Evolutionary conservation across 306 rosid genomes (phyloP).

Genomic region (Vigna angularis): DNA sequence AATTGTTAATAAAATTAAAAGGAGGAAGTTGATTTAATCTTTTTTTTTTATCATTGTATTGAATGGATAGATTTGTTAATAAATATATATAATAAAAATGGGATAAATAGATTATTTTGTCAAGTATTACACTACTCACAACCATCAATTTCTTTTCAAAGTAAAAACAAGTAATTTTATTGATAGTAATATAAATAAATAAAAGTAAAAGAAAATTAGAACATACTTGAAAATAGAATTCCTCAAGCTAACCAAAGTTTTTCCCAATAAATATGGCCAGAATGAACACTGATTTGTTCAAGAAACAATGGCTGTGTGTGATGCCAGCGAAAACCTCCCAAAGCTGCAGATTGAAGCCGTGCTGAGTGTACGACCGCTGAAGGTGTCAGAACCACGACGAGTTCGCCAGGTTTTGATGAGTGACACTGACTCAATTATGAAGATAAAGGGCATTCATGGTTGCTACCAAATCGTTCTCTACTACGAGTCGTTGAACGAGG

Average conservation of each 20-base stretch:
- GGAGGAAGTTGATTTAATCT: no score
- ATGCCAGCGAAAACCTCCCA: neutral
- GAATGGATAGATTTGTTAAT: no score
- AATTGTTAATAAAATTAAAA: no score
- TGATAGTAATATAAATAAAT: no score
- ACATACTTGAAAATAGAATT: neutral
- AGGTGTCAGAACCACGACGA: slow-evolving; percentile 43
- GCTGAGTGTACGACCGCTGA: slow-evolving; percentile 44
- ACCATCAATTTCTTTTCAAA: no score
- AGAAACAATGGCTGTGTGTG: slow-evolving; percentile 13
- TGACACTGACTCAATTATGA: neutral
- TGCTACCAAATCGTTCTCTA: slow-evolving; percentile 50
- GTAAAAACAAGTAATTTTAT: no score
- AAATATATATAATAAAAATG: no score
- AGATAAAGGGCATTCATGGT: slow-evolving; percentile 5
- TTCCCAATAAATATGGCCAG: neutral
- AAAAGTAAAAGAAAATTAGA: neutral
- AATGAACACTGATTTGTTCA: neutral
- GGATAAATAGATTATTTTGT: no score
- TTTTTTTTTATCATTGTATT: no score
- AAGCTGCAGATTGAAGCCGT: slow-evolving; percentile 43
- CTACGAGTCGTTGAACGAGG: slow-evolving; percentile 30
- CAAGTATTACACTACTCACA: no score
- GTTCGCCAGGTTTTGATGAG: slow-evolving; percentile 39
- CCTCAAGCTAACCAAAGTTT: neutral